These are phyloP conservation scores for Gelatoporia subvermispora DNA, from an alignment of 768 basidiomycete genomes.

Conservation along the genomic window DNA sequence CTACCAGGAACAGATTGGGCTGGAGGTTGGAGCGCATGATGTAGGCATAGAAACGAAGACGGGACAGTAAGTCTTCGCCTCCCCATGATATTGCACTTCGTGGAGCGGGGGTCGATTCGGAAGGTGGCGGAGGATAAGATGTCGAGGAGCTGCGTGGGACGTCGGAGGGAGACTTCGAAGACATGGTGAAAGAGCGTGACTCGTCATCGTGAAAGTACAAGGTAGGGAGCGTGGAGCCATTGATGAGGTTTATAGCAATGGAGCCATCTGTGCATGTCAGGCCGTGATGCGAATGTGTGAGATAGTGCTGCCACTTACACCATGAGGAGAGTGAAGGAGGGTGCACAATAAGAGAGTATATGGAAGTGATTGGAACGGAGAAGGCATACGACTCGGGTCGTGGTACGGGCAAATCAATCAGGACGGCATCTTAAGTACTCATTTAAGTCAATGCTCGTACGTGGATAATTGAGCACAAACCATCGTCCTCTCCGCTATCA, in stretches of 20 bases:
- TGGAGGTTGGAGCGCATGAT: slow-evolving; percentile 84
- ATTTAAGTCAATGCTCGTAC: slow-evolving; percentile 2
- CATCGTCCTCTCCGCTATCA: slow-evolving; percentile 66
- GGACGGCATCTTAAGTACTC: slow-evolving; percentile 58
- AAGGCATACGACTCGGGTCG: slow-evolving; percentile 91
- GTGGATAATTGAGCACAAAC: slow-evolving; percentile 34
- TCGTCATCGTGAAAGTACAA: slow-evolving; percentile 98
- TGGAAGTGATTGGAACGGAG: slow-evolving; percentile 84
- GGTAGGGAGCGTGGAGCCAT: slow-evolving; percentile 80
- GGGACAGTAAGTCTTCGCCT: slow-evolving; percentile 78
- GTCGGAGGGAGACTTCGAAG: slow-evolving; percentile 35
- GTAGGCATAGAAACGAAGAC: slow-evolving; percentile 72
- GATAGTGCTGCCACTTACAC: slow-evolving; percentile 42
- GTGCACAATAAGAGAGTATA: slow-evolving; percentile 85
- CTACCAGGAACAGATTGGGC: slow-evolving; percentile 81
- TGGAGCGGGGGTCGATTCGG: slow-evolving; percentile 41
- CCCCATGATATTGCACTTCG: slow-evolving; percentile 64
- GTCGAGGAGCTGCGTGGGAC: slow-evolving; percentile 28
- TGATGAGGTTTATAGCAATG: slow-evolving; percentile 83
- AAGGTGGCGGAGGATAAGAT: slow-evolving; percentile 61
- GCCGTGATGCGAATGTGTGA: neutral
- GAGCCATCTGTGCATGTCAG: slow-evolving; percentile 60
- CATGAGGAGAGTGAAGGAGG: slow-evolving; percentile 82
- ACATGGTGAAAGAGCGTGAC: slow-evolving; percentile 68
- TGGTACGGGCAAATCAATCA: slow-evolving; percentile 80